Base-by-base conservation (phyloP, 768 basidiomycete species). In the Tylopilus plumbeoviolaceoides region DNA sequence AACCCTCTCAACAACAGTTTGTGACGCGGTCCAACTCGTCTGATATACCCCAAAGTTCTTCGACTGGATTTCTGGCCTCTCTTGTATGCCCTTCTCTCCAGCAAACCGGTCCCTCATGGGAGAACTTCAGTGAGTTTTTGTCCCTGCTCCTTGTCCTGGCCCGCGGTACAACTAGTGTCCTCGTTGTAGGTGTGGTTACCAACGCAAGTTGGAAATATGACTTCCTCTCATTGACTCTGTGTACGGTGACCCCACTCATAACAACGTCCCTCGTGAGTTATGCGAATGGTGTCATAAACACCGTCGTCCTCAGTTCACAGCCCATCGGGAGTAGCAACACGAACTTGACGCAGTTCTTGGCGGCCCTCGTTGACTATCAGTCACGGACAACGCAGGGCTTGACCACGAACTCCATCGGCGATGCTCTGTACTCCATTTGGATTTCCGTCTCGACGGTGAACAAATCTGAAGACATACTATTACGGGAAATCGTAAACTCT, bases 221-320 rank as follows among this genome's bases (percentile, higher is more conserved):
- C 30, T 63, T 63, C 17, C 47, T 62, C 44, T 58, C 44, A 1
- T 15, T 40, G 4, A 47, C 31, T 11, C 11, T 54, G 5, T 62
- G 61, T 42, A 20, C 28, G 23, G 50, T 63, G 12, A 38, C 38
- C 15, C 61, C 42, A 38, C 41, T 33, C 3, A 10, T 55, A 21
- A 55, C 54, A 4, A 62, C 54, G 11, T 53, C 58, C 18, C 46
- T 33, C 11, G 61, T 63, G n/a, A 51, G 1, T 6, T 63, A 63
- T 33, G 23, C 42, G 14, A 44, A 21, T 25, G 52, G 28, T 18
- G 12, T 42, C 3, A 28, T 60, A 30, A 43, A 51, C 20, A 15
- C 56, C 17, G 45, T 35, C 4, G 12, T 46, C 33, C 15, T 58
- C 39, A 17, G 15, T 35, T 47, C 51, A 14, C 14, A 15, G 7